A percentile compares a stretch with the other conserved stretches of the same genome.
Conservation (phyloP, 306 rosid species). For the Dryas alaskensis region DNA sequence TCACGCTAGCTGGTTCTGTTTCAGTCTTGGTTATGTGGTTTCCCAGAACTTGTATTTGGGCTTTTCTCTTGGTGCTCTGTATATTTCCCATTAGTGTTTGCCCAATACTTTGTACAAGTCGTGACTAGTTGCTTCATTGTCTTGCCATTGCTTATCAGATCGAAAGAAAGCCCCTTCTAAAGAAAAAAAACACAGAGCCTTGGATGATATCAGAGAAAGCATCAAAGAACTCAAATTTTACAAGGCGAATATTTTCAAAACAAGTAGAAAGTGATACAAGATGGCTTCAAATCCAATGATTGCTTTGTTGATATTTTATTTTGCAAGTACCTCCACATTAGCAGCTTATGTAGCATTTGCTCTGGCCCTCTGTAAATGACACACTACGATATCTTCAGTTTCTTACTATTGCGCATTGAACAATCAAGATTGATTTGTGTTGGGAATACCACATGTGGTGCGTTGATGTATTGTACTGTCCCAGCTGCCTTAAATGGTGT, state of each 20-base stretch:
- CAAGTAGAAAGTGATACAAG: constrained; percentile 44
- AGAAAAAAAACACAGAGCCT: constrained; percentile 77
- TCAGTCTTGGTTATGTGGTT: neutral
- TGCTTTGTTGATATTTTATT: neutral
- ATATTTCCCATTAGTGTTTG: neutral
- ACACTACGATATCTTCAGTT: no score
- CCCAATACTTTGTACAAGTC: neutral
- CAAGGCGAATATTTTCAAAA: constrained; percentile 72
- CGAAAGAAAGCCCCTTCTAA: constrained; percentile 61
- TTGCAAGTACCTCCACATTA: neutral
- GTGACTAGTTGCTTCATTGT: neutral
- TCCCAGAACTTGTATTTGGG: neutral
- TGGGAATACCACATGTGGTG: no score
- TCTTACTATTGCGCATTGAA: no score
- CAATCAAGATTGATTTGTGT: no score
- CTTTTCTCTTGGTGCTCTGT: neutral
- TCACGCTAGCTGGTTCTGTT: neutral
- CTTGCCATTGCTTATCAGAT: constrained; percentile 48
- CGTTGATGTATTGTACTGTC: no score
- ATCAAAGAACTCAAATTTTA: constrained; percentile 74
- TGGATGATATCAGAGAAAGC: constrained; percentile 96
- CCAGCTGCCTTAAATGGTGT: no score
- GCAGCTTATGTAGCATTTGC: neutral
- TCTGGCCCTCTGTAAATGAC: neutral
- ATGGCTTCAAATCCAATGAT: neutral